Percentiles rank a stretch among this genome's conserved stretches.
phyloP scores from a whole-genome alignment of 2,329 filamentous ascomycete genomes.

The Moelleriella libera region DNA sequence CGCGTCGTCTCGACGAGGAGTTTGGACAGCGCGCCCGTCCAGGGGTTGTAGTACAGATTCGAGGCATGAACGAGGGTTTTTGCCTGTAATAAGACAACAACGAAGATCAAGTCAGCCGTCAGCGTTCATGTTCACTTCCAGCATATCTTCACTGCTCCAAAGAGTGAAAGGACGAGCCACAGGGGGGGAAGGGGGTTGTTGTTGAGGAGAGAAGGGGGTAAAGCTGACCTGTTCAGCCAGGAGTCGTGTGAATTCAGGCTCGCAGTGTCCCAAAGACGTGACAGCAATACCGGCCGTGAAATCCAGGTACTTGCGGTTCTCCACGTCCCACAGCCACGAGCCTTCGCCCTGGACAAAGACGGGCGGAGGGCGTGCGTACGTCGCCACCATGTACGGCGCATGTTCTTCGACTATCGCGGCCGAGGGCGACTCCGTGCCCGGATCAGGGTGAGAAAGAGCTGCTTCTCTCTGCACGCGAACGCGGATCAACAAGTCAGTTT shows the following conservation, averaged over 20 bases:
- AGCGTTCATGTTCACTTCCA: too few relatives aligned
- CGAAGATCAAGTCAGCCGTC: background rate
- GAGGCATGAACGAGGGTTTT: conserved; percentile 78
- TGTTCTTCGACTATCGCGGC: conserved; percentile 61
- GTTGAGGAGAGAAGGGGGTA: background rate
- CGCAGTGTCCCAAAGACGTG: conserved; percentile 82
- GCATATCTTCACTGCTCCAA: background rate
- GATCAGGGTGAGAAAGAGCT: conserved; percentile 51
- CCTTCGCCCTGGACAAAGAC: conserved; percentile 84
- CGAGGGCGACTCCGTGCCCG: conserved; percentile 58
- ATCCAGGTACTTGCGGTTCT: conserved; percentile 82
- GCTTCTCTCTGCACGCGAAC: background rate
- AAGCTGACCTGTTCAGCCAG: conserved; percentile 58
- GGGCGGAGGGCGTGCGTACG: conserved; percentile 78
- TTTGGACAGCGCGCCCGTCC: conserved; percentile 82
- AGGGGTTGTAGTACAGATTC: conserved; percentile 94
- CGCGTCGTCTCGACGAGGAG: conserved; percentile 70
- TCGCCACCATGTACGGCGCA: conserved; percentile 84
- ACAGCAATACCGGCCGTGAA: conserved; percentile 95
- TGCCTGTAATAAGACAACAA: conserved; percentile 28
- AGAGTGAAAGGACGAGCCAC: background rate
- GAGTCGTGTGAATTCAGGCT: conserved; percentile 61
- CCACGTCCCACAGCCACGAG: conserved; percentile 78
- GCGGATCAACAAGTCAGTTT: background rate
- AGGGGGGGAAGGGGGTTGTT: background rate